Conservation (phyloP, 352 stramenopile genomes). For the Globisporangium iwayamae region DNA sequence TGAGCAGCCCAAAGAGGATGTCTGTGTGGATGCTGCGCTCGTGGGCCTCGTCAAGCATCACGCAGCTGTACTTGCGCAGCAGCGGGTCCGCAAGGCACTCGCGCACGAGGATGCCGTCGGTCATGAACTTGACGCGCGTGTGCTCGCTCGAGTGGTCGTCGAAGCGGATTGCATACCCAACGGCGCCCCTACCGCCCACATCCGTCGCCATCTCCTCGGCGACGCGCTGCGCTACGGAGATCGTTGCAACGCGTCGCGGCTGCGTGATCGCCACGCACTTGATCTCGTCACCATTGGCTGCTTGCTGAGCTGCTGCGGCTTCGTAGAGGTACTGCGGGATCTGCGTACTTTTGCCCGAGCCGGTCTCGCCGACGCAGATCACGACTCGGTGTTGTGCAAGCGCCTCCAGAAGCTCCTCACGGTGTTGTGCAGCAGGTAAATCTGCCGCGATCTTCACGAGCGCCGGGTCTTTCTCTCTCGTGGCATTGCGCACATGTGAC, state of each 20-base stretch:
- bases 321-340: conserved; percentile 66
- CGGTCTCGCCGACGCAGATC: conserved; percentile 92
- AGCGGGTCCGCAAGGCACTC: conserved; percentile 78
- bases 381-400: conserved; percentile 54
- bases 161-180: conserved; percentile 98
- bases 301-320: conserved; percentile 21
- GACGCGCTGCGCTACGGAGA: conserved; percentile 96
- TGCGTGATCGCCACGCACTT: conserved; percentile 87
- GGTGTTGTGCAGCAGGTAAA: conserved; percentile 42
- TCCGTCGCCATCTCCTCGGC: conserved; percentile 92
- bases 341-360: conserved; percentile 95
- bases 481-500: not conserved
- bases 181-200: conserved; percentile 27
- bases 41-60: conserved; percentile 97
- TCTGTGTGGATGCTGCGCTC: conserved; percentile 98
- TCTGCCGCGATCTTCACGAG: conserved; percentile 1
- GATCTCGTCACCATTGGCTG: conserved; percentile 4
- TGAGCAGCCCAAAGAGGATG: conserved; percentile 95
- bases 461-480: conserved; percentile 8
- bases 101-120: conserved; percentile 75
- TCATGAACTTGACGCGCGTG: conserved; percentile 85
- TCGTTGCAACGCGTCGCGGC: conserved; percentile 94
- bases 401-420: conserved; percentile 50
- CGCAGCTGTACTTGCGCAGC: conserved; percentile 78
- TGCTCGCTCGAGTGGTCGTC: conserved; percentile 83